Percentiles rank a stretch among this genome's conserved stretches.
phyloP scores from a whole-genome alignment of 2,329 filamentous ascomycete genomes.

The Fusarium liriodendri region DNA sequence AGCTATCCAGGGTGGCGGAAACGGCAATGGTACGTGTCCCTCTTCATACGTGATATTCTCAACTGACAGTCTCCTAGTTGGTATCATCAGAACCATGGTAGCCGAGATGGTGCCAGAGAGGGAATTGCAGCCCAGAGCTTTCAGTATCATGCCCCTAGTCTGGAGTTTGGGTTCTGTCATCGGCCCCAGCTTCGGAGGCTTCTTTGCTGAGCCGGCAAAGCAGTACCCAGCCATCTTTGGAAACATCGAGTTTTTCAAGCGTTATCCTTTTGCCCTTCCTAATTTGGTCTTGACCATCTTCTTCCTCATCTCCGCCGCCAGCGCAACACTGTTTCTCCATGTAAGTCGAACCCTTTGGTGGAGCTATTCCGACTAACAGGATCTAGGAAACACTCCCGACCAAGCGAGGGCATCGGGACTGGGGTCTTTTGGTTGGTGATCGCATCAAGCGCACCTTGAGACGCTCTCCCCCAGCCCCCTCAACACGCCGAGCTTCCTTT shows the following conservation, averaged over 20 bases:
- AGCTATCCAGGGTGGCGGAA: slow-evolving; percentile 83
- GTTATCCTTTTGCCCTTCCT: slow-evolving; percentile 85
- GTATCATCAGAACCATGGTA: slow-evolving; percentile 91
- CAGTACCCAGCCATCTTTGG: slow-evolving; percentile 80
- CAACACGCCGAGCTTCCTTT: slow-evolving; percentile 58
- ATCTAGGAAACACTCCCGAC: slow-evolving; percentile 82
- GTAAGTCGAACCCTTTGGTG: slow-evolving; percentile 49
- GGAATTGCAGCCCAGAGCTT: slow-evolving; percentile 87
- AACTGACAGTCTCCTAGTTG: slow-evolving; percentile 61
- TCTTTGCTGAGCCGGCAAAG: slow-evolving; percentile 82
- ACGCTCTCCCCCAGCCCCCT: slow-evolving; percentile 35
- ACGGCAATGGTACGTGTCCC: slow-evolving; percentile 76
- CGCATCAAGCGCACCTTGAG: slow-evolving; percentile 64
- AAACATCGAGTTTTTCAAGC: slow-evolving; percentile 73
- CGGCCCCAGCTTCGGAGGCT: slow-evolving; percentile 87
- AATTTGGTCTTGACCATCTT: slow-evolving; percentile 82
- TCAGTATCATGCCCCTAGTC: slow-evolving; percentile 91
- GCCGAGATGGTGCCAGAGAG: slow-evolving; percentile 92
- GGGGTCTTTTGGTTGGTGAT: slow-evolving; percentile 79
- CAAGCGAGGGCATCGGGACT: slow-evolving; percentile 76
- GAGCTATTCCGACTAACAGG: slow-evolving; percentile 2
- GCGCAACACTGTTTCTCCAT: slow-evolving; percentile 81
- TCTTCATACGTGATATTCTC: background rate
- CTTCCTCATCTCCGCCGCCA: slow-evolving; percentile 81
- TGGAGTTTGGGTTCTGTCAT: slow-evolving; percentile 91